Percentiles rank a stretch among this genome's conserved stretches.
phyloP scores from a whole-genome alignment of 2,329 filamentous ascomycete genomes.

The Xylariaceae sp. region DNA sequence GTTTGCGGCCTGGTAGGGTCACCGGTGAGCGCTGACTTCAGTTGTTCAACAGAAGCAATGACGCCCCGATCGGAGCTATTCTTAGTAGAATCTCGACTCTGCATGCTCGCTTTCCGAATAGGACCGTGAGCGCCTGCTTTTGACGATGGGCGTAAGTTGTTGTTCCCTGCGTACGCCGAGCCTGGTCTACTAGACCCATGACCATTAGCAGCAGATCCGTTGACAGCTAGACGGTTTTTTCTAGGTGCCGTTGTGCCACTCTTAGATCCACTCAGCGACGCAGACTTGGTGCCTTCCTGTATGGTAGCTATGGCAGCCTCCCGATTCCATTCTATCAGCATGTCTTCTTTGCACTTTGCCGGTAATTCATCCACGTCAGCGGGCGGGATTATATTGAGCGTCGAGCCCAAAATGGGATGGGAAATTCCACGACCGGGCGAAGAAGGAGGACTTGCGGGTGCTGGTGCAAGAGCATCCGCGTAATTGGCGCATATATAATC shows the following conservation, averaged over 20 bases:
- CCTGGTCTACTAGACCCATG: slow-evolving; percentile 36
- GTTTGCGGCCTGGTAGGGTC: slow-evolving; percentile 39
- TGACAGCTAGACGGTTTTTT: slow-evolving; percentile 55
- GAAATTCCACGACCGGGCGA: slow-evolving; percentile 63
- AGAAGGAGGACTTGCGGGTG: slow-evolving; percentile 61
- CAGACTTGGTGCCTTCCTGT: slow-evolving; percentile 63
- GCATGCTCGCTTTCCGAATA: slow-evolving; percentile 47
- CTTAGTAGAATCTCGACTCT: slow-evolving; percentile 43
- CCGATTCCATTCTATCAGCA: slow-evolving; percentile 74
- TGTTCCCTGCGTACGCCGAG: slow-evolving; percentile 46
- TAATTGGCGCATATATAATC: slow-evolving; percentile 71
- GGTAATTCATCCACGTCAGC: slow-evolving; percentile 55
- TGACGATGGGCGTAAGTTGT: slow-evolving; percentile 46
- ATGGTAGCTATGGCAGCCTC: slow-evolving; percentile 65
- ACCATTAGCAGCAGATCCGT: slow-evolving; percentile 39
- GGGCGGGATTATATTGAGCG: slow-evolving; percentile 36
- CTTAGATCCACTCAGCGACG: slow-evolving; percentile 71
- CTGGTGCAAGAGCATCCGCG: slow-evolving; percentile 53
- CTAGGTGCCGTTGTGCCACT: slow-evolving; percentile 52
- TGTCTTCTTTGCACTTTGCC: slow-evolving; percentile 61
- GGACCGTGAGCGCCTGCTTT: slow-evolving; percentile 34
- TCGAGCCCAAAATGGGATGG: slow-evolving; percentile 54
- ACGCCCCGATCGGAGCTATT: slow-evolving; percentile 42
- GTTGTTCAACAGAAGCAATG: slow-evolving; percentile 57
- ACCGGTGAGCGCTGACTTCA: slow-evolving; percentile 56